These are phyloP conservation scores for Russula olivacea DNA, from an alignment of 768 basidiomycete species.

Conservation along the genomic window DNA sequence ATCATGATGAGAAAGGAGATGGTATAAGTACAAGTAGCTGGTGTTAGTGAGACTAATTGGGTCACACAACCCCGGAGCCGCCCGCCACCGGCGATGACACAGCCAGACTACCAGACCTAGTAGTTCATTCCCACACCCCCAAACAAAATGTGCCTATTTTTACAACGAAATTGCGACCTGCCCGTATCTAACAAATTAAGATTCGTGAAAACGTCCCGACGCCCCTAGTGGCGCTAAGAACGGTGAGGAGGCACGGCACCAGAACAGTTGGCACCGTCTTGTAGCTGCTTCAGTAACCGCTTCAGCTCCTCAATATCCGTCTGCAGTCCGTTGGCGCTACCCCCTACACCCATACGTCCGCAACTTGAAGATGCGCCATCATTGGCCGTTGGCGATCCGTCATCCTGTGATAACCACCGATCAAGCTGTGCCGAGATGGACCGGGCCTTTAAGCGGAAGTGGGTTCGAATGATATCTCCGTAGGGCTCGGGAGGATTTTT, in stretches of 20 bases:
- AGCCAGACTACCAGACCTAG: background rate
- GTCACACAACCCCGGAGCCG: background rate
- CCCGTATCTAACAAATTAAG: background rate
- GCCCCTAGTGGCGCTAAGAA: slow-evolving; percentile 10
- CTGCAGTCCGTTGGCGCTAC: slow-evolving; percentile 54
- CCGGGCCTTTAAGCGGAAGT: slow-evolving; percentile 80
- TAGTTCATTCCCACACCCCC: slow-evolving; percentile 1
- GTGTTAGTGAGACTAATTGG: background rate
- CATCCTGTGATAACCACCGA: slow-evolving; percentile 70
- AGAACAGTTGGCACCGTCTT: slow-evolving; percentile 3
- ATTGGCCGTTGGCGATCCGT: slow-evolving; percentile 50
- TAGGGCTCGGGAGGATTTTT: slow-evolving; percentile 82
- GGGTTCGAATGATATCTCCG: slow-evolving; percentile 79
- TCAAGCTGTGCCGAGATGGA: slow-evolving; percentile 69
- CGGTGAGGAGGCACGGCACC: background rate
- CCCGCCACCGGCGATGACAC: background rate
- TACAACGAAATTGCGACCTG: background rate
- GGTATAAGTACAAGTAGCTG: background rate
- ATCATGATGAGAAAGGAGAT: slow-evolving; percentile 13
- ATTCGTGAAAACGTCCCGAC: background rate
- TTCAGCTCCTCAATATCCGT: slow-evolving; percentile 73
- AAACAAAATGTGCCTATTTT: background rate
- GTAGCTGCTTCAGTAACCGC: slow-evolving; percentile 42
- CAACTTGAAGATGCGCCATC: slow-evolving; percentile 46
- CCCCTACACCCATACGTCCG: slow-evolving; percentile 34